phyloP scores from a whole-genome alignment of 2,329 filamentous ascomycete genomes.

The Ophiocordyceps polyrhachis-furcata region DNA sequence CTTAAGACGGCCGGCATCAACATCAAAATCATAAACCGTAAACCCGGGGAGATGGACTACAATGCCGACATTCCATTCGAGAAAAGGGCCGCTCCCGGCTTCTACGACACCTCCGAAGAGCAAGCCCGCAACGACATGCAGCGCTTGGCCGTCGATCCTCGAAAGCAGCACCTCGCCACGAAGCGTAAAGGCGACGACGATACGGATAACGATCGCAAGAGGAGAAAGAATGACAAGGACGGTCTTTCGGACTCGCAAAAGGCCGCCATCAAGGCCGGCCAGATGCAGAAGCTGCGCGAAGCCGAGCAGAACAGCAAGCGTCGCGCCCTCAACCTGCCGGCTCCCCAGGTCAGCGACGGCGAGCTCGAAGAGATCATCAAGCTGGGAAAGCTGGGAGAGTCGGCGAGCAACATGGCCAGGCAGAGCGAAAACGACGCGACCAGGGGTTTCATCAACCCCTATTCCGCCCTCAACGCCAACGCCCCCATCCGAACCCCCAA shows the following conservation, averaged over 20 bases:
- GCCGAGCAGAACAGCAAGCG: constrained; percentile 95
- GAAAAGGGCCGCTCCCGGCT: constrained; percentile 71
- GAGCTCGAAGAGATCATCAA: constrained; percentile 97
- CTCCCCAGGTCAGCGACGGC: constrained; percentile 79
- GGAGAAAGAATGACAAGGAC: constrained; percentile 75
- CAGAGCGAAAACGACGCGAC: constrained; percentile 73
- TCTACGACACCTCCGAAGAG: constrained; percentile 86
- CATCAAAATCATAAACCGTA: constrained; percentile 80
- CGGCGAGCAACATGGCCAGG: constrained; percentile 55
- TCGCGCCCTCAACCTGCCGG: constrained; percentile 60
- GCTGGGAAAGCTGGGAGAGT: constrained; percentile 88
- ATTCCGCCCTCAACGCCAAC: constrained; percentile 59
- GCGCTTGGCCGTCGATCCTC: constrained; percentile 71
- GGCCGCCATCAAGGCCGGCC: constrained; percentile 80
- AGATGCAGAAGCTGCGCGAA: constrained; percentile 86
- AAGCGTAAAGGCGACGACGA: constrained; percentile 95
- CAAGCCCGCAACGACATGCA: constrained; percentile 63
- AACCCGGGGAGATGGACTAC: constrained; percentile 98
- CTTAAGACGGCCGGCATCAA: constrained; percentile 97
- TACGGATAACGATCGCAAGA: constrained; percentile 62
- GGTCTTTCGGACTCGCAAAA: constrained; percentile 61
- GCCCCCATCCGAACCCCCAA: constrained; percentile 85
- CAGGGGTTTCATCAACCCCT: constrained; percentile 70
- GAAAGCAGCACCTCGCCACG: constrained; percentile 74
- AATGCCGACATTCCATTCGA: constrained; percentile 98